Evolutionary conservation across 2,329 filamentous ascomycete genomes (phyloP).

Genomic region (Huntiella decipiens): DNA sequence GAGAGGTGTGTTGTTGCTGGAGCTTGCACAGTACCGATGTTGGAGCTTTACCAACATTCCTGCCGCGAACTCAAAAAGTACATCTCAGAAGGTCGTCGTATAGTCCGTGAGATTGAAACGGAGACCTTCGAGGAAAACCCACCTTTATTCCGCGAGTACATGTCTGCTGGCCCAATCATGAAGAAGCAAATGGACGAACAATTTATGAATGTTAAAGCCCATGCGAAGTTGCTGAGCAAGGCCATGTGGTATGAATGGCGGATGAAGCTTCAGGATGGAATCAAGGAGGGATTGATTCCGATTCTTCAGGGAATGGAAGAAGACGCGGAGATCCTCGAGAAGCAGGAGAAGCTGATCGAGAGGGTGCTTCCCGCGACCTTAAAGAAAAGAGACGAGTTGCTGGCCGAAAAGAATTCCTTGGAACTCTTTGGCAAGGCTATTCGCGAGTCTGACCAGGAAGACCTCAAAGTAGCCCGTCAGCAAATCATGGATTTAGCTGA

Average conservation of each 20-base stretch:
- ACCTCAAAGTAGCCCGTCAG: conserved; percentile 54
- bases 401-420: conserved; percentile 45
- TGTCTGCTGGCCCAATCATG: conserved; percentile 65
- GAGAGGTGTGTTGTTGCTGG: conserved; percentile 73
- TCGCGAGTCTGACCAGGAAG: conserved; percentile 61
- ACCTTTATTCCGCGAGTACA: conserved; percentile 77
- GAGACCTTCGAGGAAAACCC: conserved; percentile 85
- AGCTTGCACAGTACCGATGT: conserved; percentile 77
- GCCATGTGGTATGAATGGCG: conserved; percentile 98
- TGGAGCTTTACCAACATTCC: conserved; percentile 72
- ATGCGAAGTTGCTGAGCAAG: conserved; percentile 76
- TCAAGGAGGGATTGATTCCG: conserved; percentile 61
- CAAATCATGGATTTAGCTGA: conserved; percentile 44
- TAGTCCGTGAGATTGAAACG: conserved; percentile 76
- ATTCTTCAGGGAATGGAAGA: conserved; percentile 58
- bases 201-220: conserved; percentile 92
- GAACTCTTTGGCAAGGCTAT: conserved; percentile 55
- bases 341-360: conserved; percentile 51
- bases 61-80: conserved; percentile 94
- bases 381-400: conserved; percentile 40
- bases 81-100: conserved; percentile 77
- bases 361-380: conserved; percentile 46
- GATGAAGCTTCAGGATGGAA: conserved; percentile 62
- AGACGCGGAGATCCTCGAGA: conserved; percentile 47
- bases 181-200: conserved; percentile 84